Base-by-base conservation (phyloP, 495 filamentous ascomycete species). In the Podospora anserina region DNA sequence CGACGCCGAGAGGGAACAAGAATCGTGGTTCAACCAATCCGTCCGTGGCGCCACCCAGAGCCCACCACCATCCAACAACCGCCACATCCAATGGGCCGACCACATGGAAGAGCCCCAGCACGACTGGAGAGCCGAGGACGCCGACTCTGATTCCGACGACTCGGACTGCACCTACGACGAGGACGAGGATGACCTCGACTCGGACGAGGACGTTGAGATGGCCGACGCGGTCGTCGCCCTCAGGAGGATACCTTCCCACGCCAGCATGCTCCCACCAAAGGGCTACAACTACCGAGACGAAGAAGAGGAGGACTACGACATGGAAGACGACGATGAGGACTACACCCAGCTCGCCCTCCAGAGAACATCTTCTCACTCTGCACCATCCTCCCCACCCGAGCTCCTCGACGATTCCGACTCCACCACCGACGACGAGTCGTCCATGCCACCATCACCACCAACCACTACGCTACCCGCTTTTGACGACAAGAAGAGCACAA, bases 21-120 rank as follows among this genome's bases (percentile, higher is more conserved):
- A 98, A 80, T 90, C 86, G 65, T 98, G 96, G 96, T 98, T 97
- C 89, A 93, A 97, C 87, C 89, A 94, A 81, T 92, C 91, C 68
- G 92, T 97, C 80, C 87, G 84, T 77, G 90, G 90, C 73, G 92
- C 91, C 73, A 84, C 85, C 76, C 80, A 79, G 72, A 82, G 39
- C 39, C 84, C 74, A 75, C 80, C 66, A 44, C 32, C 34, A 44
- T 7, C 55, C 64, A 80, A 84, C 64, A 83, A 89, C 57, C 84
- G 83, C 72, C 92, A 92, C 84, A 88, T 96, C 76, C 90, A 94
- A 87, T 97, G 92, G 92, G 90, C 91, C 57, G 92, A 97, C 71
- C 82, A 87, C 60, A 82, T 87, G 66, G 92, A 93, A 78, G 88
- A 92, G 70, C 83, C 87, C 49, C 88, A 91, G 72, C 88, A 92